Percentiles rank a stretch among this genome's conserved stretches.
phyloP scores from a whole-genome alignment of 2,329 filamentous ascomycete species.

The Periconia macrospinosa region DNA sequence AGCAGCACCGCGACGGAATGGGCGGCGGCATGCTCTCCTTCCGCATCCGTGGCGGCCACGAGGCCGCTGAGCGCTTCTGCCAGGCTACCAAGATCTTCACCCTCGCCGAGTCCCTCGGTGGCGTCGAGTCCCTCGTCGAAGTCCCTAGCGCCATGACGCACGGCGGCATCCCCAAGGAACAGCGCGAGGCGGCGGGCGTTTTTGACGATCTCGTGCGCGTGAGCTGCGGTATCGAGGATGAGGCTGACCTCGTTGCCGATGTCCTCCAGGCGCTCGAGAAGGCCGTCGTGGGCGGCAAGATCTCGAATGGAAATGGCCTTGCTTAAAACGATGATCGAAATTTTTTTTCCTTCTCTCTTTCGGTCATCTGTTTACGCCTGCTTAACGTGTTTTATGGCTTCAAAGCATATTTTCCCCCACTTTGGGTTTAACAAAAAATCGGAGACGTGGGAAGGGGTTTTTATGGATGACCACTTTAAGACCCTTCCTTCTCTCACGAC shows the following conservation, averaged over 20 bases:
- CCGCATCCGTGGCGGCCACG: constrained; percentile 83
- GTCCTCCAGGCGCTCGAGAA: constrained; percentile 79
- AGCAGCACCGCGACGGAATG: constrained; percentile 92
- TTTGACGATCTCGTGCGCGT: constrained; percentile 92
- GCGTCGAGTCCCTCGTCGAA: constrained; percentile 89
- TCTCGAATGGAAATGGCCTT: constrained; percentile 13
- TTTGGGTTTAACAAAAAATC: too few species aligned
- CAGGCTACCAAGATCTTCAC: constrained; percentile 87
- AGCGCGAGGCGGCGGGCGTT: constrained; percentile 89
- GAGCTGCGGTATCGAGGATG: constrained; percentile 93
- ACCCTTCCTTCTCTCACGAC: too few species aligned
- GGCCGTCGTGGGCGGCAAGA: constrained; percentile 61
- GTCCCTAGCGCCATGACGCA: constrained; percentile 97
- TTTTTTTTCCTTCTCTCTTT: background rate
- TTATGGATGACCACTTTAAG: too few species aligned
- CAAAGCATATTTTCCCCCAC: too few species aligned
- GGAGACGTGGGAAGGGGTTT: too few species aligned
- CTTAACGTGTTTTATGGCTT: too few species aligned
- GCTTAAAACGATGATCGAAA: background rate
- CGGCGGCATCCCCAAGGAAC: constrained; percentile 86
- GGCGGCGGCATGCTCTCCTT: constrained; percentile 98
- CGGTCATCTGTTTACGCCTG: too few species aligned
- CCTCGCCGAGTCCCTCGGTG: constrained; percentile 87
- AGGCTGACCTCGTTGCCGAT: constrained; percentile 79
- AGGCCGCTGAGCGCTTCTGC: constrained; percentile 90